Evolutionary conservation across 2,329 filamentous ascomycete species (phyloP).

Genomic region (Scopulariopsis brevicaulis): DNA sequence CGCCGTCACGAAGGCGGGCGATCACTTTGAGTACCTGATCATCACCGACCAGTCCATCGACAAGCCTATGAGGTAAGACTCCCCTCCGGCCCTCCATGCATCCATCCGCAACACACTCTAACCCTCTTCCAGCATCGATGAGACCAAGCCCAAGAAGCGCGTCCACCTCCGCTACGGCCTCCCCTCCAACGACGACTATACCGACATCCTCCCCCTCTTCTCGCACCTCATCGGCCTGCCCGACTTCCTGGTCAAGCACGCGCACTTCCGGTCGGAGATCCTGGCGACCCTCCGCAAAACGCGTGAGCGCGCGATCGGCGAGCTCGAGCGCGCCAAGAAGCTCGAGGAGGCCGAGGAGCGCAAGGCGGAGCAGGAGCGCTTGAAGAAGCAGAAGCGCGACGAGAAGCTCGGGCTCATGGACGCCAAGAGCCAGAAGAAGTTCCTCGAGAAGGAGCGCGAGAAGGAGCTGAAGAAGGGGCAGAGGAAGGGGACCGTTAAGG

Average conservation of each 20-base stretch:
- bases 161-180: conserved; percentile 68
- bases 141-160: conserved; percentile 77
- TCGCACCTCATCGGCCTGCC: conserved; percentile 73
- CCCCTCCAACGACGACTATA: conserved; percentile 51
- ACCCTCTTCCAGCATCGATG: conserved; percentile 54
- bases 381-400: conserved; percentile 85
- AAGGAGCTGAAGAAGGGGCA: conserved; percentile 51
- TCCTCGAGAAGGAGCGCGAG: conserved; percentile 68
- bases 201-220: conserved; percentile 62
- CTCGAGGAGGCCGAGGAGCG: conserved; percentile 74
- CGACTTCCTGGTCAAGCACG: conserved; percentile 64
- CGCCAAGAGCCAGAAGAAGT: conserved; percentile 79
- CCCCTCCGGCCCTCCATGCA: neutral
- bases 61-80: conserved; percentile 67
- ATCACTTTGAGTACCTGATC: conserved; percentile 73
- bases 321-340: conserved; percentile 70
- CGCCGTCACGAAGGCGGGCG: conserved; percentile 67
- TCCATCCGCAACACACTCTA: neutral
- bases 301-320: conserved; percentile 69
- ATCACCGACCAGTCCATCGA: conserved; percentile 82
- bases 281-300: conserved; percentile 69
- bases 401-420: conserved; percentile 65
- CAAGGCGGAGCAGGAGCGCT: conserved; percentile 56
- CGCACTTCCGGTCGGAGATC: conserved; percentile 85
- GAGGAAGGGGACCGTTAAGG: conserved; percentile 44